phyloP scores from a whole-genome alignment of 1,284 basidiomycete species.

The Cryptococcus floricola region DNA sequence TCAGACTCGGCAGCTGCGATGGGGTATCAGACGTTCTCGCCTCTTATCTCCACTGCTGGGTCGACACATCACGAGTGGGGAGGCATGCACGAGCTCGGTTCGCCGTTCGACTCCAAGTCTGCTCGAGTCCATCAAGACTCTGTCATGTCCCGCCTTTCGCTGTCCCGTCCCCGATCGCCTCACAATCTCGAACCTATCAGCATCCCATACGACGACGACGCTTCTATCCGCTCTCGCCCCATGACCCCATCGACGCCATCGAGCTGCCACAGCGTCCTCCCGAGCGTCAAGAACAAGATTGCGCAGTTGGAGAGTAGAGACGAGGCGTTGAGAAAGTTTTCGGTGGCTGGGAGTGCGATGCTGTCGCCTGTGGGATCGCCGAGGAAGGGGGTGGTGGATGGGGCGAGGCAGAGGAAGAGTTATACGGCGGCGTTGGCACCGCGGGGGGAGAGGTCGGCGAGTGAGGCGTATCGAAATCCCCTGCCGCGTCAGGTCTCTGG shows the following conservation, averaged over 20 bases:
- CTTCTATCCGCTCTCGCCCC: conserved; percentile 7
- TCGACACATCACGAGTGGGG: not conserved
- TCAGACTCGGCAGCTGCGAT: not conserved
- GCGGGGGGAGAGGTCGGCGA: conserved; percentile 1
- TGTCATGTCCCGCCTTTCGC: not conserved
- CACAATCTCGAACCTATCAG: not conserved
- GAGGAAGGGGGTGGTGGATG: not conserved
- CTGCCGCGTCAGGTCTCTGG: conserved; percentile 8
- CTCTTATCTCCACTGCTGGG: not conserved
- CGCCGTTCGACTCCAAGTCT: not conserved
- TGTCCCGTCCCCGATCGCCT: not conserved
- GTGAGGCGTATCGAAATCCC: not conserved
- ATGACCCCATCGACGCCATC: conserved; percentile 2
- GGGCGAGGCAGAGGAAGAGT: conserved; percentile 15
- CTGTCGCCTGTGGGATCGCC: not conserved
- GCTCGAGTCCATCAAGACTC: not conserved
- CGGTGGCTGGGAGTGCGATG: conserved; percentile 22
- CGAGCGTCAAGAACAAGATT: conserved; percentile 34
- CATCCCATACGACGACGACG: conserved; percentile 1
- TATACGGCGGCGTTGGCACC: conserved; percentile 37
- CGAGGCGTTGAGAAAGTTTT: conserved; percentile 39
- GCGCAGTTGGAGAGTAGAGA: conserved; percentile 40
- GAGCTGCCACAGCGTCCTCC: conserved; percentile 25
- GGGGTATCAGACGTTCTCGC: conserved; percentile 8
- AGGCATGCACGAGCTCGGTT: not conserved